Percentiles rank a stretch among this genome's conserved stretches.
These are phyloP conservation scores for Prunus mira DNA, from an alignment of 306 rosid genomes.

Conservation along the genomic window DNA sequence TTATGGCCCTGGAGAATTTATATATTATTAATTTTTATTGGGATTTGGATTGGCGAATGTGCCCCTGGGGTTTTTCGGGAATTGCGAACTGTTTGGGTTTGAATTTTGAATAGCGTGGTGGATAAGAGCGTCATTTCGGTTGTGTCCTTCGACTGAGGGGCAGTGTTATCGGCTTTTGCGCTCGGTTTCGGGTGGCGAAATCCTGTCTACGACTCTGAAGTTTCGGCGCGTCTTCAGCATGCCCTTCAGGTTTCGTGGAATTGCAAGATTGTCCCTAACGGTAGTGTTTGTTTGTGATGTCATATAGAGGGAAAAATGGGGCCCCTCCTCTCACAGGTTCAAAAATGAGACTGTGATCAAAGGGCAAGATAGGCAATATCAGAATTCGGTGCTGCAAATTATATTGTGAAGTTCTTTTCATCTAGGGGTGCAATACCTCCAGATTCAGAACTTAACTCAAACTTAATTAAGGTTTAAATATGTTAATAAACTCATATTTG, in stretches of 20 bases:
- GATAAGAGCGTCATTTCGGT: constrained; percentile 20
- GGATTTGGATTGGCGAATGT: not conserved
- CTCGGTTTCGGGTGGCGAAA: constrained; percentile 35
- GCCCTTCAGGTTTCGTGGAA: not conserved
- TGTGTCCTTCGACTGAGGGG: constrained; percentile 18
- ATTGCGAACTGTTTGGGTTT: not conserved
- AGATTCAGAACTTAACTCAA: no score
- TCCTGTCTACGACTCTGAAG: constrained; percentile 32
- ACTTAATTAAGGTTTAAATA: no score
- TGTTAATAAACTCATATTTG: no score
- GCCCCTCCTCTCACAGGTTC: constrained; percentile 4
- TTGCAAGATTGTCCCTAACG: constrained; percentile 42
- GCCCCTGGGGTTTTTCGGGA: constrained; percentile 4
- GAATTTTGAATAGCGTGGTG: constrained; percentile 11
- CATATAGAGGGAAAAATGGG: not conserved
- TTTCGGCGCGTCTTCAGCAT: constrained; percentile 31
- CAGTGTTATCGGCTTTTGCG: constrained; percentile 33
- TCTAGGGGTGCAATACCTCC: no score
- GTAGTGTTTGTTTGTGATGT: constrained; percentile 24
- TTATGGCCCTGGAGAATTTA: not conserved
- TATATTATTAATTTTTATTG: not conserved
- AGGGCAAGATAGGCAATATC: not conserved
- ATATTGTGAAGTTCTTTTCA: no score
- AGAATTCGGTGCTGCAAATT: not conserved
- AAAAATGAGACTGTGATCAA: not conserved